Base-by-base conservation (phyloP, 2,329 filamentous ascomycete genomes). In the Bertia moriformis region DNA sequence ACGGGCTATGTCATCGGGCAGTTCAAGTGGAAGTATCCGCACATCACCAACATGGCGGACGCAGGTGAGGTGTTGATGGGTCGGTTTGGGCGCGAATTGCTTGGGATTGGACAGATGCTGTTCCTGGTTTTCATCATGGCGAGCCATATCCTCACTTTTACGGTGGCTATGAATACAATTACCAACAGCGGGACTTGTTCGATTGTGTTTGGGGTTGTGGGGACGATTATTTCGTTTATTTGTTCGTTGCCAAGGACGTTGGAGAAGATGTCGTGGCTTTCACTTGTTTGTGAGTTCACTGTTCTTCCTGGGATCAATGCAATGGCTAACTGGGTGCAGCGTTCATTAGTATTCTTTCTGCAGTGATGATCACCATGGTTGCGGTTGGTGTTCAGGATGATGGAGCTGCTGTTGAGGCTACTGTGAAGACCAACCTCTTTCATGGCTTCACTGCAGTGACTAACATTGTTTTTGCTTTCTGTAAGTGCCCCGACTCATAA, bases 351-450 rank as follows among this genome's bases (percentile, higher is more conserved):
- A 35, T 35, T 18, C 17, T 35, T 15, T 10, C 10, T 15, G 32
- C 32, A 10, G 32, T 35, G 12, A 10, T 35, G 15, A 35, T 35
- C 32, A 35, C 32, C 32, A 35, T 35, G 32, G 17, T 35, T 15
- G 10, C 32, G 7, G 32, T 35, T 15, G 15, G 32, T 35, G 32
- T 35, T 7, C 10, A 35, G 15, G n/a, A n/a, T n/a, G 10, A 35
- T 15, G 32, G 32, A 13, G 7, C 10, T 7, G 17, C 17, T 15
- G 17, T 35, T 15, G 10, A 35, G 32, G 32, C 32, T 13, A 35
- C 32, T 14, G 32, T 35, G 7, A 7, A 35, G 10, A 35, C 12
- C 32, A 35, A 35, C 32, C 15, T 35, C 10, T 35, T 10, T 18
- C 10, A 7, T 12, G 32, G 10, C 7, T 35, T 35, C 32, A 7